These are phyloP conservation scores for Kuraishia floccosa DNA, from an alignment of 805 yeast genomes.

Conservation along the genomic window DNA sequence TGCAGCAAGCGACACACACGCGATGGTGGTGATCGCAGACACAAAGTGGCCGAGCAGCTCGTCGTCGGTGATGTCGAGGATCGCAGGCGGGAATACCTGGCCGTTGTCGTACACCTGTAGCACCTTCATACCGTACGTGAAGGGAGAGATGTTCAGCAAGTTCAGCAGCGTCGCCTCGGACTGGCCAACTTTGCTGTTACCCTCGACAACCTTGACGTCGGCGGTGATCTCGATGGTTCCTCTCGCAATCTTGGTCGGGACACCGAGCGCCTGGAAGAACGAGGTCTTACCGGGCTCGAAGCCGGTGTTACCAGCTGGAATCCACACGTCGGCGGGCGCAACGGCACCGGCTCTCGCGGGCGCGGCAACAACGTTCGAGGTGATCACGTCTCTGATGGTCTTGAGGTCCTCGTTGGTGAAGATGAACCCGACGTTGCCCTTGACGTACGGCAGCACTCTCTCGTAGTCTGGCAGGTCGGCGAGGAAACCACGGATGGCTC, in stretches of 20 bases:
- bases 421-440: conserved; percentile 98
- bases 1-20: conserved; percentile 93
- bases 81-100: conserved; percentile 92
- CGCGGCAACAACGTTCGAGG: conserved; percentile 96
- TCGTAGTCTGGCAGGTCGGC: conserved; percentile 93
- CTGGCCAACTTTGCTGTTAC: conserved; percentile 88
- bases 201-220: conserved; percentile 91
- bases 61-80: conserved; percentile 97
- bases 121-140: conserved; percentile 96
- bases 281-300: conserved; percentile 99
- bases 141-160: conserved; percentile 99
- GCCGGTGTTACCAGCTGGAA: conserved; percentile 99
- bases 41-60: conserved; percentile 90
- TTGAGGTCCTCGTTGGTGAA: conserved; percentile 96
- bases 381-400: conserved; percentile 78
- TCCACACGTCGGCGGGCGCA: conserved; percentile 96
- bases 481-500: conserved; percentile 96
- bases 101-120: conserved; percentile 98
- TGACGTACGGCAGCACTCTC: conserved; percentile 88
- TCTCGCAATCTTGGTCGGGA: conserved; percentile 99
- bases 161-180: conserved; percentile 98
- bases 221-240: conserved; percentile 99
- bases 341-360: conserved; percentile 99
- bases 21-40: conserved; percentile 85
- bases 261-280: conserved; percentile 99